A percentile compares a stretch with the other conserved stretches of the same genome.
Evolutionary conservation across 805 yeast genomes (phyloP).

Genomic region (Kazachstania kunashirensis): DNA sequence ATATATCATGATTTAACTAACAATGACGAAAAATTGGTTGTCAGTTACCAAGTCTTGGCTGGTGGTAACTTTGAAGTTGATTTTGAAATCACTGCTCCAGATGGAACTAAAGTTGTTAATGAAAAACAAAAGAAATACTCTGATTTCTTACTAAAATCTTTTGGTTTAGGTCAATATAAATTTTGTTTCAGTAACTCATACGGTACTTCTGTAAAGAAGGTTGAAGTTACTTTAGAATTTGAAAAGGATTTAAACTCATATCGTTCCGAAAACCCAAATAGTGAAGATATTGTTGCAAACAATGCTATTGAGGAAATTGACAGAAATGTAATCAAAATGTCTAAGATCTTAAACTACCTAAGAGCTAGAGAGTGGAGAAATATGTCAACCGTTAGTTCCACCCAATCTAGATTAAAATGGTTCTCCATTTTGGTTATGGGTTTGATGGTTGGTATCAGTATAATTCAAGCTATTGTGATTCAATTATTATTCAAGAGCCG

Average conservation of each 20-base stretch:
- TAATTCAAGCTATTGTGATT: slow-evolving; percentile 68
- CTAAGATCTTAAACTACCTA: slow-evolving; percentile 66
- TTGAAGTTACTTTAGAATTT: slow-evolving; percentile 50
- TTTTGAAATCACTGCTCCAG: slow-evolving; percentile 49
- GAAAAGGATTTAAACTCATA: slow-evolving; percentile 32
- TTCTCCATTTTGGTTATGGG: slow-evolving; percentile 62
- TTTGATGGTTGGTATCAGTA: slow-evolving; percentile 68
- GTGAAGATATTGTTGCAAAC: slow-evolving; percentile 44
- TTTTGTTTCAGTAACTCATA: slow-evolving; percentile 58
- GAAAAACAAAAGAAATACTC: slow-evolving; percentile 56
- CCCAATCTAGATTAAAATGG: slow-evolving; percentile 70
- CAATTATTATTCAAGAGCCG: slow-evolving; percentile 64
- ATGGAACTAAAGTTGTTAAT: slow-evolving; percentile 36
- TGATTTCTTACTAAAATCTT: slow-evolving; percentile 49
- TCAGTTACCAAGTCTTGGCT: slow-evolving; percentile 44
- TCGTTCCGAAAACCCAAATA: slow-evolving; percentile 15
- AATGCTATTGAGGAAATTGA: slow-evolving; percentile 49
- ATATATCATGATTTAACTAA: slow-evolving; percentile 30
- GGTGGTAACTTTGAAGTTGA: slow-evolving; percentile 65
- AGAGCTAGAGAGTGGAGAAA: slow-evolving; percentile 96
- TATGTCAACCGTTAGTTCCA: slow-evolving; percentile 79
- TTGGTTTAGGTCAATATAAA: slow-evolving; percentile 50
- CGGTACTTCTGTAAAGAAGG: slow-evolving; percentile 54
- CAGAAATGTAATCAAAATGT: slow-evolving; percentile 47
- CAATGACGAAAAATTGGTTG: slow-evolving; percentile 34